Base-by-base conservation (phyloP, 1,139 yeast genomes). In the Arxiozyma telluris region DNA sequence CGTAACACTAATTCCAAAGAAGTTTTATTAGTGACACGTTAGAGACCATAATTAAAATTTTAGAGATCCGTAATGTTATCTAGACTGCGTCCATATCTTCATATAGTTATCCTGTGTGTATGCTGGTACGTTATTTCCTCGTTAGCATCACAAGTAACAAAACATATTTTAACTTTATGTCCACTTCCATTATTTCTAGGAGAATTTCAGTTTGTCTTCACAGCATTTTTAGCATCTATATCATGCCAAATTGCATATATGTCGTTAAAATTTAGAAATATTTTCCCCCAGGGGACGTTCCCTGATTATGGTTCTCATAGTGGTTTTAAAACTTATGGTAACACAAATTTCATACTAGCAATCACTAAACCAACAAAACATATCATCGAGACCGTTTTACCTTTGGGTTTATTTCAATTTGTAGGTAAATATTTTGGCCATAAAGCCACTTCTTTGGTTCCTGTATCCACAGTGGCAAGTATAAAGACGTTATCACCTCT, bases 391-490 rank as follows among this genome's bases (percentile, higher is more conserved):
- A 83, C 95, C 25, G 90, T 95, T 0, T 76, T 89, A 22, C 98
- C 98, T 7, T 84, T 93, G 87, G 96, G 97, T 4, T 73, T 84
- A 55, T 93, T 91, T 71, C 98, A 91, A 72, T 87, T 93, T 61
- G 76, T 85, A 27, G 98, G 98, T 25, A 97, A 93, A 69, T 81
- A 89, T 61, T 82, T 95, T 53, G 84, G 94, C 7, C 97, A 90
- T 68, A 85, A 86, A 66, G 96, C 98, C 23, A 91, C 98, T 1
- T 81, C 93, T 5, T 72, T 86, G 56, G 90, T 93, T 39, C 97
- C 97, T 0, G 96, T 93, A 17, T 88, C 97, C 1, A 77, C 93
- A 57, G 97, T 93, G 23, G 96, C 93, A 65, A 93, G 97, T 45
- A 84, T 93, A 63, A 93, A 93, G 73, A 93, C 97, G 0, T 74